Percentiles rank a stretch among this genome's conserved stretches.
Evolutionary conservation across 2,329 filamentous ascomycete species (phyloP).

Genomic region (Monosporascus sp.): DNA sequence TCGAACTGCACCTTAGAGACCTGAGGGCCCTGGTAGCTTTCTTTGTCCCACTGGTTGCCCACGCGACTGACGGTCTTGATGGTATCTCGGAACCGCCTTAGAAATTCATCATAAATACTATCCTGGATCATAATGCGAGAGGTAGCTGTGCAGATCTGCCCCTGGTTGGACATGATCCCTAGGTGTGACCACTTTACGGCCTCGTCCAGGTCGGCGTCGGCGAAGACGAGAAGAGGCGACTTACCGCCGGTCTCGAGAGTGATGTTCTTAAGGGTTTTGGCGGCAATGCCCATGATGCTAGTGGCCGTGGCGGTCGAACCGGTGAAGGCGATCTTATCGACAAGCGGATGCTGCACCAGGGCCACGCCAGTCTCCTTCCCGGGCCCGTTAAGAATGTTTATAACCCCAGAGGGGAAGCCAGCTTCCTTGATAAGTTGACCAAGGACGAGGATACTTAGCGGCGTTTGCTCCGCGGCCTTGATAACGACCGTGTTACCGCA

Average conservation of each 20-base stretch:
- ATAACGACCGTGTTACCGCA: conserved; percentile 38
- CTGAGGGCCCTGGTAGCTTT: conserved; percentile 71
- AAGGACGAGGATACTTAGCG: conserved; percentile 40
- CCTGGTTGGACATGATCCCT: conserved; percentile 56
- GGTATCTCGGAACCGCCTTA: conserved; percentile 55
- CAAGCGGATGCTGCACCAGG: conserved; percentile 52
- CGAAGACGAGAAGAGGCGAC: conserved; percentile 59
- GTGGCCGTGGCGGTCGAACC: conserved; percentile 54
- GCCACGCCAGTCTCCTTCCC: conserved; percentile 60
- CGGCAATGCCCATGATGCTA: conserved; percentile 31
- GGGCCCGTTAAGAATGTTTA: conserved; percentile 57
- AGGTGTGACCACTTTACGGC: conserved; percentile 55
- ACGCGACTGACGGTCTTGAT: conserved; percentile 57
- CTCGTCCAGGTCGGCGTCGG: conserved; percentile 62
- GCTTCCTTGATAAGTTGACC: conserved; percentile 44
- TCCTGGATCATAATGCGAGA: conserved; percentile 62
- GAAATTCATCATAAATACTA: conserved; percentile 56
- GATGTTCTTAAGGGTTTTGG: conserved; percentile 50
- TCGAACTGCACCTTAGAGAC: conserved; percentile 69
- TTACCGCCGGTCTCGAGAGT: conserved; percentile 66
- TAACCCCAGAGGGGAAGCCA: conserved; percentile 56
- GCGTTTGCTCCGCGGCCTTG: conserved; percentile 55
- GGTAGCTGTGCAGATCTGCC: conserved; percentile 62
- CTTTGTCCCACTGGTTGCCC: conserved; percentile 65
- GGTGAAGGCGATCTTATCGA: conserved; percentile 60